These are phyloP conservation scores for Radiomyces spectabilis DNA, from an alignment of 192 early-diverging fungal genomes.

Conservation along the genomic window DNA sequence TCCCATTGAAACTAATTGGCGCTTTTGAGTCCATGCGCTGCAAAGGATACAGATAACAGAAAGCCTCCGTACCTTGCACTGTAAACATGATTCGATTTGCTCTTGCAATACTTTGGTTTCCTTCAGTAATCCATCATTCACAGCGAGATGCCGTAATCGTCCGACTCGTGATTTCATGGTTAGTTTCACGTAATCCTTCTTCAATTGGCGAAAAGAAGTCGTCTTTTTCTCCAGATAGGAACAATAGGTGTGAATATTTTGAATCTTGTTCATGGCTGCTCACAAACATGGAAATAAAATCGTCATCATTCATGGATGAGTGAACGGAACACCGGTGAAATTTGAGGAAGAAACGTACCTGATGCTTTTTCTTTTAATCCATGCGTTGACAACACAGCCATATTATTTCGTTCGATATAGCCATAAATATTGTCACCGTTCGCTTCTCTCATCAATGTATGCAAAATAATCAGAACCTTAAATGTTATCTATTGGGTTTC, in stretches of 20 bases:
- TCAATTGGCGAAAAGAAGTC: slow-evolving; percentile 49
- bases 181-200: slow-evolving; percentile 55
- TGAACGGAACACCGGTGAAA: background rate
- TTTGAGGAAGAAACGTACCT: slow-evolving; percentile 2
- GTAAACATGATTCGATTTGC: slow-evolving; percentile 57
- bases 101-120: slow-evolving; percentile 57
- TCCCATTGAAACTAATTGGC: slow-evolving; percentile 59
- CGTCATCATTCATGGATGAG: background rate
- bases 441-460: slow-evolving; percentile 67
- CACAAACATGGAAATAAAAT: background rate
- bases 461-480: slow-evolving; percentile 67
- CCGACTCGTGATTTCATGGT: slow-evolving; percentile 36
- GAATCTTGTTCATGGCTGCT: slow-evolving; percentile 33
- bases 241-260: slow-evolving; percentile 63
- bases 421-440: slow-evolving; percentile 50
- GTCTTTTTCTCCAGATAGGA: slow-evolving; percentile 67
- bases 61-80: slow-evolving; percentile 63
- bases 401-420: slow-evolving; percentile 46
- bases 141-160: slow-evolving; percentile 44
- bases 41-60: no score
- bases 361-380: slow-evolving; percentile 45
- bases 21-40: background rate
- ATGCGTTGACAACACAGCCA: slow-evolving; percentile 35
- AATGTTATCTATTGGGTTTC: slow-evolving; percentile 48
- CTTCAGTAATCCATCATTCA: slow-evolving; percentile 52